Conservation (phyloP, 805 yeast species). For the Pachysolen tannophilus region DNA sequence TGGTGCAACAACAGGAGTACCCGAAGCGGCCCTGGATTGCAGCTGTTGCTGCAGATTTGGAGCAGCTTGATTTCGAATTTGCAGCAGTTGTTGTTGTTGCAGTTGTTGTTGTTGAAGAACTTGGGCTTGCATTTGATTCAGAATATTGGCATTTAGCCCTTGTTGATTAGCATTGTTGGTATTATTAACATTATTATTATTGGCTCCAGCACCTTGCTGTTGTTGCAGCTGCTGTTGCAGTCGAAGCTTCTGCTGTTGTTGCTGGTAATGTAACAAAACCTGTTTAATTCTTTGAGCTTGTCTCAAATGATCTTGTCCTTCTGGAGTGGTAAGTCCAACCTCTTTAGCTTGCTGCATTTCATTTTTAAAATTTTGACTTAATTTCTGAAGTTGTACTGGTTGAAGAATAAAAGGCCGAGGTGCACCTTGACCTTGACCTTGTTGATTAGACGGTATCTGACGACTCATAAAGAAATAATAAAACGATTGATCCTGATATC, state of each 20-base stretch:
- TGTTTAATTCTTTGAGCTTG: background rate
- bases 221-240: no score
- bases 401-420: slow-evolving; percentile 25
- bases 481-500: no score
- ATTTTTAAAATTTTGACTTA: slow-evolving; percentile 49
- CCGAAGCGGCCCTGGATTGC: slow-evolving; percentile 8
- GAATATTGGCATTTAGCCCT: background rate
- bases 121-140: background rate
- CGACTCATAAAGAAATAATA: no score
- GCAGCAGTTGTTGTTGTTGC: slow-evolving; percentile 16
- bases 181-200: background rate
- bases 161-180: background rate
- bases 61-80: slow-evolving; percentile 11
- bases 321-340: slow-evolving; percentile 29
- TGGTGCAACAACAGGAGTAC: slow-evolving; percentile 4
- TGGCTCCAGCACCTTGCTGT: background rate
- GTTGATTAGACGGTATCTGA: slow-evolving; percentile 14
- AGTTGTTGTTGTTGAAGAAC: slow-evolving; percentile 11
- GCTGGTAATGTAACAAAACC: background rate
- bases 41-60: slow-evolving; percentile 12
- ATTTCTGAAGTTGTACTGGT: slow-evolving; percentile 47
- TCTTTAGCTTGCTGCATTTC: slow-evolving; percentile 57
- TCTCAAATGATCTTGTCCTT: background rate
- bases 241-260: background rate
- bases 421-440: slow-evolving; percentile 12